Evolutionary conservation across 352 stramenopile species (phyloP).

Genomic region (Phytophthora aleatoria): DNA sequence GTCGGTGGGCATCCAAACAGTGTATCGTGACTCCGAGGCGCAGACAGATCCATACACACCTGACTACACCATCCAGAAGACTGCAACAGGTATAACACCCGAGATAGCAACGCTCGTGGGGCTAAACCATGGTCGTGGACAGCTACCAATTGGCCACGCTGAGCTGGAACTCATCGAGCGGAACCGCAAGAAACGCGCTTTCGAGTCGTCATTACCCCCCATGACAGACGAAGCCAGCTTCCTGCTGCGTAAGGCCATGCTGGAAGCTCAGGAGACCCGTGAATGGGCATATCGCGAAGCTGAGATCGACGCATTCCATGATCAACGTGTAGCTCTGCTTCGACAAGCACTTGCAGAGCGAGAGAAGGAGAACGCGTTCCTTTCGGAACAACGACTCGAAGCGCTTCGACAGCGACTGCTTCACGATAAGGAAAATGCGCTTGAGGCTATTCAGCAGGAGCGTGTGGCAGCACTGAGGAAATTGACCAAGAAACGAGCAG

Average conservation of each 20-base stretch:
- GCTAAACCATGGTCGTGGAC: slow-evolving; percentile 62
- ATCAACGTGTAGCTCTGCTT: slow-evolving; percentile 77
- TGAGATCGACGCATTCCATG: slow-evolving; percentile 90
- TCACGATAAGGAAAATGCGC: slow-evolving; percentile 75
- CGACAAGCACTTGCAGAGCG: slow-evolving; percentile 84
- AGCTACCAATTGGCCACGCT: slow-evolving; percentile 76
- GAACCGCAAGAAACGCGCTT: slow-evolving; percentile 82
- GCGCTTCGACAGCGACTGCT: slow-evolving; percentile 79
- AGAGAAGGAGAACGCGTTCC: slow-evolving; percentile 90
- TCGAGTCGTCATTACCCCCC: slow-evolving; percentile 89
- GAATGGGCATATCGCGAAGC: slow-evolving; percentile 89
- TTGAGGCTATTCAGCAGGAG: slow-evolving; percentile 85
- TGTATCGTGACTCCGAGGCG: slow-evolving; percentile 92
- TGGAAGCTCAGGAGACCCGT: slow-evolving; percentile 91
- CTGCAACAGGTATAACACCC: slow-evolving; percentile 48
- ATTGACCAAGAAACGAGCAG: slow-evolving; percentile 86
- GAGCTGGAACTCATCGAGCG: slow-evolving; percentile 93
- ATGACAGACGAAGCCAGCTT: slow-evolving; percentile 96
- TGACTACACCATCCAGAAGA: slow-evolving; percentile 87
- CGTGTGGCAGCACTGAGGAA: slow-evolving; percentile 90
- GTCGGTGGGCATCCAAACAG: slow-evolving; percentile 89
- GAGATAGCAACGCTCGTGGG: slow-evolving; percentile 87
- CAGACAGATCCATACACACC: slow-evolving; percentile 95
- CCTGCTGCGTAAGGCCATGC: slow-evolving; percentile 88
- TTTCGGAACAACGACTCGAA: slow-evolving; percentile 93